Evolutionary conservation across 768 basidiomycete genomes (phyloP).

Genomic region (Trametes coccinea): DNA sequence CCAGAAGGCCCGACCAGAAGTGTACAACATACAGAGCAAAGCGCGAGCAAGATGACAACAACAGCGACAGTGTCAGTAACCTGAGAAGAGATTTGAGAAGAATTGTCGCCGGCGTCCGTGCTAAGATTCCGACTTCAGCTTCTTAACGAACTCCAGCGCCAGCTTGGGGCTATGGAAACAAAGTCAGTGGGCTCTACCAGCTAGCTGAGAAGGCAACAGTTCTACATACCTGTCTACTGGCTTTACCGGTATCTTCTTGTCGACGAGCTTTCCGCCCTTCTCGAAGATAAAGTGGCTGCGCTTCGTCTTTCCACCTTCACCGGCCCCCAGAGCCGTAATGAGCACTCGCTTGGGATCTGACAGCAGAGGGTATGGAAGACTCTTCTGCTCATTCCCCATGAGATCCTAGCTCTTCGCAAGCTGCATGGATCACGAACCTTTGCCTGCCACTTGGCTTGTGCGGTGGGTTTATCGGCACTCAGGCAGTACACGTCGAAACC

Average conservation of each 20-base stretch:
- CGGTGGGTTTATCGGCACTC: constrained; percentile 72
- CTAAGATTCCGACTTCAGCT: neutral
- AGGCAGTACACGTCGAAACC: constrained; percentile 81
- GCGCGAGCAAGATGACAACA: too few relatives aligned
- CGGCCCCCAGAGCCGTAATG: constrained; percentile 81
- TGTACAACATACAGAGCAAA: too few relatives aligned
- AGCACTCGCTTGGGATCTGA: constrained; percentile 86
- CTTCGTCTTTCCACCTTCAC: constrained; percentile 77
- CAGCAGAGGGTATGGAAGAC: constrained; percentile 81
- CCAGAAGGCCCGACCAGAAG: too few relatives aligned
- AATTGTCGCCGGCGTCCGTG: neutral
- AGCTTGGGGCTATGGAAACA: constrained; percentile 50
- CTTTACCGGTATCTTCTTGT: constrained; percentile 84
- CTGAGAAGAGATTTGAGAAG: too few relatives aligned
- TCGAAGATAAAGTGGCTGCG: constrained; percentile 94
- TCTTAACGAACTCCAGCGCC: constrained; percentile 70
- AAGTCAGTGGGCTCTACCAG: neutral
- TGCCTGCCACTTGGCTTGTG: constrained; percentile 83
- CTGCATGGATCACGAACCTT: constrained; percentile 52
- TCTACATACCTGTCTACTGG: constrained; percentile 74
- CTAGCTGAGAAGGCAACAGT: too few relatives aligned
- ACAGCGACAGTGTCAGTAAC: too few relatives aligned
- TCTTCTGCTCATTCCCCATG: constrained; percentile 51
- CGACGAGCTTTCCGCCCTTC: constrained; percentile 85
- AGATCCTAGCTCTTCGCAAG: neutral